Evolutionary conservation across 1,284 basidiomycete genomes (phyloP).

Genomic region (Cerrena zonata): DNA sequence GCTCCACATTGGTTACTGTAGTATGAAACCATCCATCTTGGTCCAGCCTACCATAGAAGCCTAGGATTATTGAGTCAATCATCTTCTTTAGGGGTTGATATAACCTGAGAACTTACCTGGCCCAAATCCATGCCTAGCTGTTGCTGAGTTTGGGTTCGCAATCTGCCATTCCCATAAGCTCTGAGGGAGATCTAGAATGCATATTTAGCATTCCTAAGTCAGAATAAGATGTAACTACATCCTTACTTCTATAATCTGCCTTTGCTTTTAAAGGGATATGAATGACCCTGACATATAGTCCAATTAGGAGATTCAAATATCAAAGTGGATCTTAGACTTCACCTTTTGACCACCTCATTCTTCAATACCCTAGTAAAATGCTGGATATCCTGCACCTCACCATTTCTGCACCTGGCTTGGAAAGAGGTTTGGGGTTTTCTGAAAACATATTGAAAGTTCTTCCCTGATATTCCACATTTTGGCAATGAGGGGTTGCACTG

Average conservation of each 20-base stretch:
- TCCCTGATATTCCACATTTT: slow-evolving; percentile 8
- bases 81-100: neutral
- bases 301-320: neutral
- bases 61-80: slow-evolving; percentile 26
- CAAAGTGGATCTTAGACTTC: slow-evolving; percentile 9
- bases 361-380: slow-evolving; percentile 40
- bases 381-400: slow-evolving; percentile 44
- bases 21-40: slow-evolving; percentile 53
- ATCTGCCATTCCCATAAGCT: slow-evolving; percentile 47
- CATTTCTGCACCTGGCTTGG: slow-evolving; percentile 39
- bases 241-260: slow-evolving; percentile 57
- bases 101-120: slow-evolving; percentile 32
- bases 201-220: too few species aligned
- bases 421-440: slow-evolving; percentile 43
- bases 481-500: slow-evolving; percentile 27
- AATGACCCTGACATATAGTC: slow-evolving; percentile 35
- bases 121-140: slow-evolving; percentile 43
- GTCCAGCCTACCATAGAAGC: slow-evolving; percentile 57
- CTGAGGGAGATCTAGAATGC: slow-evolving; percentile 29
- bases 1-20: slow-evolving; percentile 67
- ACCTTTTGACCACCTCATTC: slow-evolving; percentile 36
- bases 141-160: slow-evolving; percentile 50
- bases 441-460: slow-evolving; percentile 35
- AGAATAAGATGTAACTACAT: neutral
- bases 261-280: slow-evolving; percentile 45